phyloP scores from a whole-genome alignment of 2,329 filamentous ascomycete species.

The Cordyceps militaris region DNA sequence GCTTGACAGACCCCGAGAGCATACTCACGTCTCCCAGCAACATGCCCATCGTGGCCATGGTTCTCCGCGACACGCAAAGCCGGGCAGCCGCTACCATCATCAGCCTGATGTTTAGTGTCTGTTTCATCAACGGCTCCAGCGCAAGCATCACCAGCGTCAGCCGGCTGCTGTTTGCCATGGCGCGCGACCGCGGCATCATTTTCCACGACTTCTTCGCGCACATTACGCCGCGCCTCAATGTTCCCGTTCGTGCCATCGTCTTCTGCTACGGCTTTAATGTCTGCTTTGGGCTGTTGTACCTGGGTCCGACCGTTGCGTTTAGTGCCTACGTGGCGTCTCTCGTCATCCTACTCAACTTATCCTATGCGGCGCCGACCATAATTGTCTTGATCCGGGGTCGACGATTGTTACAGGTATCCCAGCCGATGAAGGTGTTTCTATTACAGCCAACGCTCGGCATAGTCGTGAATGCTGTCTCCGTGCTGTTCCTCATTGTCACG shows the following conservation, averaged over 20 bases:
- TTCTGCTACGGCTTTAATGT: conserved; percentile 36
- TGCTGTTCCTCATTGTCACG: conserved; percentile 32
- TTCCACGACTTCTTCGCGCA: conserved; percentile 30
- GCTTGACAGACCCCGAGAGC: conserved; percentile 29
- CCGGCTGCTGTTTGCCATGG: conserved; percentile 38
- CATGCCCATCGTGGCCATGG: conserved; percentile 39
- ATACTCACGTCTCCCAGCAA: conserved; percentile 32
- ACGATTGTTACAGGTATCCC: conserved; percentile 22
- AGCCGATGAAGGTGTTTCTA: conserved; percentile 22
- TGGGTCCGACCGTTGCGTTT: conserved; percentile 40
- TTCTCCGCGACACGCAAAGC: conserved; percentile 34
- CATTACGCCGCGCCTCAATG: conserved; percentile 31
- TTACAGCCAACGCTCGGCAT: conserved; percentile 24
- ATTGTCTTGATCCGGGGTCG: conserved; percentile 31
- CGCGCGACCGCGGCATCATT: conserved; percentile 35
- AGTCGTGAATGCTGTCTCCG: conserved; percentile 25
- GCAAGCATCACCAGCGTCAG: conserved; percentile 36
- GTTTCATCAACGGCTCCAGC: conserved; percentile 40
- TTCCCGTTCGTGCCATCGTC: conserved; percentile 35
- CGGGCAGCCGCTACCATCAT: conserved; percentile 33
- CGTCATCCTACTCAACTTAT: conserved; percentile 40
- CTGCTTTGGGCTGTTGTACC: conserved; percentile 38
- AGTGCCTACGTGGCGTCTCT: conserved; percentile 38
- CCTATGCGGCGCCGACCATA: conserved; percentile 36
- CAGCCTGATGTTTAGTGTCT: conserved; percentile 33